Conservation (phyloP, 768 basidiomycete genomes). For the Russula vinacea region DNA sequence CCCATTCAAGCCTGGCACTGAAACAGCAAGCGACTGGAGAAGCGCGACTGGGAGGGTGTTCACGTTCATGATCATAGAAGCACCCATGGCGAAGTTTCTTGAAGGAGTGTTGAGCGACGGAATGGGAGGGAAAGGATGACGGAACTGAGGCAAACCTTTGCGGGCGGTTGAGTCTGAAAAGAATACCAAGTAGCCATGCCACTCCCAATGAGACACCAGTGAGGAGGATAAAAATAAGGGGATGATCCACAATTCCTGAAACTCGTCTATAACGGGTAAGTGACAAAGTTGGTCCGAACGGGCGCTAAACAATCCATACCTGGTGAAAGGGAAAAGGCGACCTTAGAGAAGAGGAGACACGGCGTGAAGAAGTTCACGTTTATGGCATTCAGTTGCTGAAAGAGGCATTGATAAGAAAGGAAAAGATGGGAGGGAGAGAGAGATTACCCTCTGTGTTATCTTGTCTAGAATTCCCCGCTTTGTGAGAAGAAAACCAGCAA, state of each 20-base stretch:
- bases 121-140: neutral
- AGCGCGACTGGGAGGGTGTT: slow-evolving; percentile 94
- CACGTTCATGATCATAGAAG: slow-evolving; percentile 89
- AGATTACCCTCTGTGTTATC: slow-evolving; percentile 72
- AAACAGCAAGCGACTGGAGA: slow-evolving; percentile 86
- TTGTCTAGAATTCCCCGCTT: slow-evolving; percentile 81
- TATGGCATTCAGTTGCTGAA: slow-evolving; percentile 70
- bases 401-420: neutral
- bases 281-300: neutral
- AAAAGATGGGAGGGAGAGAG: slow-evolving; percentile 26
- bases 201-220: slow-evolving; percentile 68
- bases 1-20: slow-evolving; percentile 83
- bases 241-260: slow-evolving; percentile 79
- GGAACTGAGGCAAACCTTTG: slow-evolving; percentile 57
- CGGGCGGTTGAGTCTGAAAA: slow-evolving; percentile 64
- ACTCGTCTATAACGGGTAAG: slow-evolving; percentile 49
- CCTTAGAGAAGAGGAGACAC: slow-evolving; percentile 87
- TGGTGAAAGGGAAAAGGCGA: slow-evolving; percentile 79
- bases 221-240: slow-evolving; percentile 83
- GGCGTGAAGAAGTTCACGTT: slow-evolving; percentile 90
- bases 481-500: slow-evolving; percentile 81
- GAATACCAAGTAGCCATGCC: slow-evolving; percentile 57
- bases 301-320: slow-evolving; percentile 40
- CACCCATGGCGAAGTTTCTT: slow-evolving; percentile 76
- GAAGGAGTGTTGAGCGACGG: neutral